Percentiles rank a stretch among this genome's conserved stretches.
Evolutionary conservation across 2,329 filamentous ascomycete species (phyloP).

Genomic region (Nectriaceae sp.): DNA sequence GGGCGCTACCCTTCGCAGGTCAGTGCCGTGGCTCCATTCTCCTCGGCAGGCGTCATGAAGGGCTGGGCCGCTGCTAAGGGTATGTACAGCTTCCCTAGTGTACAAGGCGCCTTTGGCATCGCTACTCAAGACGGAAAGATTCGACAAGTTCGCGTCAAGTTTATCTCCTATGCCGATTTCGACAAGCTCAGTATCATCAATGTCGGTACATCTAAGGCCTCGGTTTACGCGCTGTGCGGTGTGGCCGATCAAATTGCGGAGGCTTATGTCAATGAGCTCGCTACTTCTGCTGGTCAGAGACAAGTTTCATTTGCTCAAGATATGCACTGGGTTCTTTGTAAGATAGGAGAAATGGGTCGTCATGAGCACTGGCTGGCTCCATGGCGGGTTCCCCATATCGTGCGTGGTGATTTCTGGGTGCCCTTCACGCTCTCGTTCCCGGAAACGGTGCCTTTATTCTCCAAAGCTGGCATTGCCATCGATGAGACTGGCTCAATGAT

Average conservation of each 20-base stretch:
- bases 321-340: constrained; percentile 37
- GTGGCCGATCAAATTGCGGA: constrained; percentile 37
- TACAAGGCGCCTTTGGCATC: constrained; percentile 39
- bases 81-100: constrained; percentile 26
- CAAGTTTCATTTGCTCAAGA: constrained; percentile 29
- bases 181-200: constrained; percentile 26
- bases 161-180: constrained; percentile 33
- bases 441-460: constrained; percentile 30
- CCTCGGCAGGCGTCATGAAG: constrained; percentile 37
- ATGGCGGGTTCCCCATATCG: constrained; percentile 22
- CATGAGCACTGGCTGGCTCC: constrained; percentile 21
- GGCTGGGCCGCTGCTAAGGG: constrained; percentile 43
- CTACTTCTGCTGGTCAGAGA: constrained; percentile 8
- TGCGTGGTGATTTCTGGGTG: constrained; percentile 31
- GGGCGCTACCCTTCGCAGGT: constrained; percentile 33
- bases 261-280: constrained; percentile 32
- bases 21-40: constrained; percentile 42
- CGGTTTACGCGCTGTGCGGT: constrained; percentile 36
- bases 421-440: constrained; percentile 34
- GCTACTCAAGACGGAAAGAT: constrained; percentile 31
- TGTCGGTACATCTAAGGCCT: constrained; percentile 16
- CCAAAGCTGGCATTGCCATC: constrained; percentile 30
- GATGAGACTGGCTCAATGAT: constrained; percentile 12
- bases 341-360: constrained; percentile 25
- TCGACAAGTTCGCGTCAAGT: constrained; percentile 39